Evolutionary conservation across 352 stramenopile genomes (phyloP), one percentile per base, ranked within the genome.

Genomic region (Phytophthora idaei): DNA sequence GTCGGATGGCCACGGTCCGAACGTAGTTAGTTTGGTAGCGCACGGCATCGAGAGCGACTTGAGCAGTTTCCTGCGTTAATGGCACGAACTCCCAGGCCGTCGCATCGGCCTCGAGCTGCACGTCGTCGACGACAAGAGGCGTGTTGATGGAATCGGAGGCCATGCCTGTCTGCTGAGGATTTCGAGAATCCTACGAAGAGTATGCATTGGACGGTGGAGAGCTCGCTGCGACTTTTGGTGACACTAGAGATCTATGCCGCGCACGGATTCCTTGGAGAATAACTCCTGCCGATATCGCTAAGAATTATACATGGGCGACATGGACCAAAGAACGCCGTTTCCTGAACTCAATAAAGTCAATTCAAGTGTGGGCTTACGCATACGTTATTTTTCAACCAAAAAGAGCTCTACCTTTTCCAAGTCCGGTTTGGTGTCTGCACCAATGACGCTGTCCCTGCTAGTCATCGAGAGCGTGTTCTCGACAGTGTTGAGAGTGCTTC

Each of bases 1-100:
- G 42, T 2, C 69, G 66, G 3, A 60, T 65, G 21, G 49, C 76
- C 25, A 83, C 61, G 8, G 56, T 52, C 4, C 55, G 61, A 36
- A 63, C 63, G 66, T 85, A 85, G 55, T 85, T 85, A 45, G 37
- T 58, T 25, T 64, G 60, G 53, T 78, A 83, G 8, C 74, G 54
- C 21, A 85, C 72, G 12, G 74, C 63, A 42, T 77, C 69, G 5
- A 85, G 66, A 29, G 72, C 74, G 10, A 76, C 55, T 59, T 74
- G 72, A 5, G 60, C 55, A 11, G 45, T 67, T 17, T 71, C 39
- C 28, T 41, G 44, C 0, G 57, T 71, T 25, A 83, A 36, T 8
- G 62, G 21, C n/a, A 71, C 48, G 29, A 60, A 57, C 6, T 44
- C 59, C 77, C 77, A 83, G 15, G 57, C 37, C 6, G 34, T 55